Base-by-base conservation (phyloP, 805 yeast species). In the Yamadazyma phyllophila region DNA sequence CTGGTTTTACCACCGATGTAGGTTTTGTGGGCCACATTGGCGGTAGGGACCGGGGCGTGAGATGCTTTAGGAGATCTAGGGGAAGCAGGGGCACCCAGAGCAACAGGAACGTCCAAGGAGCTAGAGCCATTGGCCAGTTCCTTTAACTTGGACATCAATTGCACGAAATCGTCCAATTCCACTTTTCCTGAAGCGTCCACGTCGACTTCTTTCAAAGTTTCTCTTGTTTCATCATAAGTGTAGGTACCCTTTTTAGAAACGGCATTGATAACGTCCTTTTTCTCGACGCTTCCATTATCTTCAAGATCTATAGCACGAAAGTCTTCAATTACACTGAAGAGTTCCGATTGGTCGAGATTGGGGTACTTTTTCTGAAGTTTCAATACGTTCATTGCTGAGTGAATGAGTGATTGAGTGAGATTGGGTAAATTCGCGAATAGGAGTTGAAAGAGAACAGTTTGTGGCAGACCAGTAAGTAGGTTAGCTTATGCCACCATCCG, bases 161-260 rank as follows among this genome's bases (percentile, higher is more conserved):
- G 82, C 29, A 92, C 97, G 60, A 81, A 94, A 63, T 94, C 99
- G 48, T 94, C 99, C 61, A 94, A 72, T 65, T 94, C 99, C 44
- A 94, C 97, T 61, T 88, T 92, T 20, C 99, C 99, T 4, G 96
- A 85, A 12, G 98, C 96, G 68, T 94, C 99, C 29, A 94, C 96
- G 54, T 85, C 83, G 40, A 90, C 97, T 43, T 78, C 80, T 62
- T 94, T 94, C 62, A 94, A 77, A 2, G 97, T 88, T 65, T 90
- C 96, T 71, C 99, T 84, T 17, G 96, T 92, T 54, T 85, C 87
- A 66, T 94, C 99, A 61, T 94, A 94, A 27, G 90, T 66, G 41
- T 86, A 92, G 44, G 80, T 80, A 14, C 97, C 97, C 26, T 82
- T 66, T 46, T 81, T 80, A 17, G 96, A 81, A 33, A 90, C 82